Conservation (phyloP, 257 asterid genomes). For the Solanum bulbocastanum region DNA sequence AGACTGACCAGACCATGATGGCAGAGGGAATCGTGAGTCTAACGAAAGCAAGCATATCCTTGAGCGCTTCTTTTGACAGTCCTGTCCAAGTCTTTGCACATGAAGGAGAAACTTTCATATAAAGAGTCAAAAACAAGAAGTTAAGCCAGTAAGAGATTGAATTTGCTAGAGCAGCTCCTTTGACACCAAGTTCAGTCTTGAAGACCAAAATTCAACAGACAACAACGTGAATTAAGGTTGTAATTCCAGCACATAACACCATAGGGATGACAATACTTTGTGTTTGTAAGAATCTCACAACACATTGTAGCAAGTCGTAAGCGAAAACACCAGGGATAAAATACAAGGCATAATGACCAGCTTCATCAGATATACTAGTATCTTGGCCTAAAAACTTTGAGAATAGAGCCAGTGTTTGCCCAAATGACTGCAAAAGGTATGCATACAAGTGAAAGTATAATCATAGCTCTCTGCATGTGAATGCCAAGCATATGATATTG, state of each 20-base stretch:
- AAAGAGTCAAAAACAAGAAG: constrained; percentile 29
- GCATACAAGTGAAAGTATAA: constrained; percentile 44
- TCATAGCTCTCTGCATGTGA: constrained; percentile 70
- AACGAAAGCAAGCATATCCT: constrained; percentile 28
- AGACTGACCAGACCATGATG: constrained; percentile 61
- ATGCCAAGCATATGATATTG: constrained; percentile 75
- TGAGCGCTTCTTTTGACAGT: constrained; percentile 51
- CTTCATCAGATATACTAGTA: constrained; percentile 48
- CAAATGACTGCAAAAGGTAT: constrained; percentile 61
- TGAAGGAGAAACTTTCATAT: constrained; percentile 42
- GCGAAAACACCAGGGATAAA: constrained; percentile 61
- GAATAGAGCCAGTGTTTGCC: constrained; percentile 55
- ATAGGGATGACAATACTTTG: constrained; percentile 64
- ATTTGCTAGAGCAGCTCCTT: constrained; percentile 64
- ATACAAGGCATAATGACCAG: constrained; percentile 52
- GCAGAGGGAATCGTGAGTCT: constrained; percentile 74
- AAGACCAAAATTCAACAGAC: constrained; percentile 57
- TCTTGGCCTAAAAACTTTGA: constrained; percentile 59
- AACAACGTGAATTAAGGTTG: constrained; percentile 39
- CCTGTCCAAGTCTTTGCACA: constrained; percentile 66
- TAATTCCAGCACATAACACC: constrained; percentile 60
- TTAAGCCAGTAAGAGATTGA: constrained; percentile 65
- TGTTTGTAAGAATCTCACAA: constrained; percentile 56
- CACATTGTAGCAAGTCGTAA: constrained; percentile 61
- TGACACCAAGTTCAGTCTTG: constrained; percentile 50